A percentile compares a stretch with the other conserved stretches of the same genome.
Conservation (phyloP, 2,329 filamentous ascomycete species). For the Didymellaceae sp. region DNA sequence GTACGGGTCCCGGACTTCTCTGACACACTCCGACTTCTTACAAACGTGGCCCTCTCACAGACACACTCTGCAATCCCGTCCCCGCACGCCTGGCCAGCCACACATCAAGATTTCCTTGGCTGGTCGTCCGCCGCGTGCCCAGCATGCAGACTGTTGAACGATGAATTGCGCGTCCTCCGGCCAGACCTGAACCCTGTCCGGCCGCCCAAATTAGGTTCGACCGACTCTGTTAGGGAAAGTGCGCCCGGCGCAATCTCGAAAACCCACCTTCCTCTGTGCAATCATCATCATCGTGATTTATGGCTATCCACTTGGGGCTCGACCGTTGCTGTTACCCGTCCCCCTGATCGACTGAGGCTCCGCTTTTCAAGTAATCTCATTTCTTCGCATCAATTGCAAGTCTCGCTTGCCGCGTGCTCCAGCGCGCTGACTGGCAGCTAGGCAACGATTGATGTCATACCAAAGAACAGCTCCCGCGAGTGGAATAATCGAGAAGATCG, state of each 20-base stretch:
- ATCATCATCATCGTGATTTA: slow-evolving; percentile 16
- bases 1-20: slow-evolving; percentile 8
- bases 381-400: slow-evolving; percentile 15
- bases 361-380: slow-evolving; percentile 20
- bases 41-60: slow-evolving; percentile 4
- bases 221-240: slow-evolving; percentile 10
- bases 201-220: slow-evolving; percentile 5
- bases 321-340: slow-evolving; percentile 14
- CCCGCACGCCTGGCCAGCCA: slow-evolving; percentile 11
- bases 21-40: slow-evolving; percentile 9
- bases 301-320: slow-evolving; percentile 13
- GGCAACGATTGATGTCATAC: slow-evolving; percentile 11
- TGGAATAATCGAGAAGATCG: slow-evolving; percentile 1
- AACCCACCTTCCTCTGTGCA: slow-evolving; percentile 14
- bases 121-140: slow-evolving; percentile 6
- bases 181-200: slow-evolving; percentile 7
- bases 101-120: slow-evolving; percentile 2
- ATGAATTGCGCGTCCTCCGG: slow-evolving; percentile 16
- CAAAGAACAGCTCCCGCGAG: background rate
- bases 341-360: slow-evolving; percentile 17
- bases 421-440: background rate
- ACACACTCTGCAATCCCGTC: background rate
- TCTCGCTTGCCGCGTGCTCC: slow-evolving; percentile 13
- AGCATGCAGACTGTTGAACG: slow-evolving; percentile 15
- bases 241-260: slow-evolving; percentile 16